Base-by-base conservation (phyloP, 2,329 filamentous ascomycete species). In the Phialemonium atrogriseum region DNA sequence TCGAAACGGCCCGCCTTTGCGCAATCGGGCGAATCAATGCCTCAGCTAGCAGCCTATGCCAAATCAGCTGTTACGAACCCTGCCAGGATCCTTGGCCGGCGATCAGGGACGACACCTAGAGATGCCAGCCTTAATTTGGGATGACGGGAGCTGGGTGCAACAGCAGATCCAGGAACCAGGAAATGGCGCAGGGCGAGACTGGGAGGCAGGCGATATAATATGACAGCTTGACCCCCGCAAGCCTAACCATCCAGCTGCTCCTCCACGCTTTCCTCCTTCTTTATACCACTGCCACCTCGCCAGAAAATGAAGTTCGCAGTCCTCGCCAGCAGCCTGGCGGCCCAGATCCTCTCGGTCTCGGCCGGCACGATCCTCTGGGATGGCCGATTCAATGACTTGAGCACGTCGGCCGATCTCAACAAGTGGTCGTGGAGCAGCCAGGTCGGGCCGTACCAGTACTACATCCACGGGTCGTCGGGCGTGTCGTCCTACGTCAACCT, bases 401-500 rank as follows among this genome's bases (percentile, higher is more conserved):
- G 55, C 13, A 57, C 64, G 12, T 62, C 60, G 30, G 46, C 64
- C 3, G 70, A 73, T 46, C 55, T 77, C 12, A 59, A 64, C 45
- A 64, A 68, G 33, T 77, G 73, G 74, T 74, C 69, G 2, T 80
- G 71, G 70, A 63, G 62, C 5, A 77, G 76, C 49, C 66, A 77
- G 54, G 67, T 73, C 38, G 71, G 72, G 1, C 66, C 72, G 1
- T 83, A 79, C 55, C 78, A 83, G 53, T 83, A 78, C 60, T 82
- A 82, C 58, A 81, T 82, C 46, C 78, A 84, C 56, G 80, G 79
- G 20, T 56, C 58, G 10, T 65, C 62, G 5, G 35, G 58, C 1
- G 62, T 70, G 5, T 60, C 60, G 14, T 56, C 68, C 43, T 80
- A 81, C 52, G 64, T 81, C 39, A 73, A 72, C 41, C 59, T 80